Evolutionary conservation across 805 yeast genomes (phyloP).

Genomic region (Priceomyces haplophilus): DNA sequence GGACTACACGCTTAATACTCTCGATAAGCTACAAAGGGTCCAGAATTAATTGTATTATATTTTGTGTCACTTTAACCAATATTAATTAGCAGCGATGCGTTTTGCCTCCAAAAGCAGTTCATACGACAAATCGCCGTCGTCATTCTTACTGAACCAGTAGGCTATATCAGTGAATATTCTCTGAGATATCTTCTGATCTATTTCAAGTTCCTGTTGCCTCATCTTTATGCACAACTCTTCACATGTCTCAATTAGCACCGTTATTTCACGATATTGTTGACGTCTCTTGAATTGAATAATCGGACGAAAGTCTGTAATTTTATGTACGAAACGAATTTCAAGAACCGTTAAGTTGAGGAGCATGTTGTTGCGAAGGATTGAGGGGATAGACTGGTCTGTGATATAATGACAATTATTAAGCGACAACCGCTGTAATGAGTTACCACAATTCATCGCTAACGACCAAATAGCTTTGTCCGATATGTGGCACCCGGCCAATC

Average conservation of each 20-base stretch:
- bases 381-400: slow-evolving; percentile 58
- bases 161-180: slow-evolving; percentile 60
- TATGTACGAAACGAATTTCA: slow-evolving; percentile 65
- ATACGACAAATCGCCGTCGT: slow-evolving; percentile 37
- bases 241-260: slow-evolving; percentile 74
- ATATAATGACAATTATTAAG: slow-evolving; percentile 66
- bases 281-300: slow-evolving; percentile 64
- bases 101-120: slow-evolving; percentile 7
- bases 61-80: background rate
- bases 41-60: no score
- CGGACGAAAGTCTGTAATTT: slow-evolving; percentile 57
- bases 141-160: slow-evolving; percentile 55
- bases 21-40: no score
- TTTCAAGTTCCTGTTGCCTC: slow-evolving; percentile 54
- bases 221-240: slow-evolving; percentile 61
- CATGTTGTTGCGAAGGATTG: slow-evolving; percentile 42
- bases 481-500: slow-evolving; percentile 84
- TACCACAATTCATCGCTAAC: slow-evolving; percentile 53
- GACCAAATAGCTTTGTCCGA: slow-evolving; percentile 82
- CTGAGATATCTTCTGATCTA: slow-evolving; percentile 56
- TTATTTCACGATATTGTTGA: slow-evolving; percentile 42
- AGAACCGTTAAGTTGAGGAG: slow-evolving; percentile 65
- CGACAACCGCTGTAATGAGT: slow-evolving; percentile 60
- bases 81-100: background rate
- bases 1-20: no score